Evolutionary conservation across 2,329 filamentous ascomycete species (phyloP), one percentile per base, ranked within the genome.

Genomic region (Cyphellophora attinorum): DNA sequence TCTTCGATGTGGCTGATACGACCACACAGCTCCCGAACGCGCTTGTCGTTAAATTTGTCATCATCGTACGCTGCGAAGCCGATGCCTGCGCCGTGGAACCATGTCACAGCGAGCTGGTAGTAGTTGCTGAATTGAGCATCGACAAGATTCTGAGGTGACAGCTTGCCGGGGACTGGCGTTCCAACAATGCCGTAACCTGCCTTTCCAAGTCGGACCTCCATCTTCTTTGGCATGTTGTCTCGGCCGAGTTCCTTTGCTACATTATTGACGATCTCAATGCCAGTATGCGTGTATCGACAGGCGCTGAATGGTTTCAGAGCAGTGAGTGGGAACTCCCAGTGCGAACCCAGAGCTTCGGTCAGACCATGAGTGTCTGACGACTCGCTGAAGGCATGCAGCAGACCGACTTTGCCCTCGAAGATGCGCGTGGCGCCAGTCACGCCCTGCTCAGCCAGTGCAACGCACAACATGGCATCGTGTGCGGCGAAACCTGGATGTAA

Each of bases 401-500:
- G 17, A 4, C 42, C 39, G 11, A 35, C 29, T 10, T 35, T 33
- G 11, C 42, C 42, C 19, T 45, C 42, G 11, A 45, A 33, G 19
- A 33, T 16, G 21, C 32, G 17, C 2, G 18, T 11, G 2, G 42
- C 39, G 5, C 39, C 39, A 11, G 40, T 14, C 1, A 57, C 52
- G 6, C 54, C 55, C 6, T 48, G 44, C 37, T 57, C 51, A 2
- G 53, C 56, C 5, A 58, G 41, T 10, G 32, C 33, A 10, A 56
- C 48, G 33, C 51, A 56, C 29, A 56, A 30, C 33, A 56, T 56
- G 5, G 55, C 56, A 42, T 58, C 55, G 28, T 57, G 52, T 5
- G 51, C 54, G 1, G 56, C 54, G 41, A 59, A 57, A 0, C 56
- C 56, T 10, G 56, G 53, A 38, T 58, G 54, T 5, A 59, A 46